Evolutionary conservation across 441 rosid species (phyloP).

Genomic region (Euphorbia celastroides): DNA sequence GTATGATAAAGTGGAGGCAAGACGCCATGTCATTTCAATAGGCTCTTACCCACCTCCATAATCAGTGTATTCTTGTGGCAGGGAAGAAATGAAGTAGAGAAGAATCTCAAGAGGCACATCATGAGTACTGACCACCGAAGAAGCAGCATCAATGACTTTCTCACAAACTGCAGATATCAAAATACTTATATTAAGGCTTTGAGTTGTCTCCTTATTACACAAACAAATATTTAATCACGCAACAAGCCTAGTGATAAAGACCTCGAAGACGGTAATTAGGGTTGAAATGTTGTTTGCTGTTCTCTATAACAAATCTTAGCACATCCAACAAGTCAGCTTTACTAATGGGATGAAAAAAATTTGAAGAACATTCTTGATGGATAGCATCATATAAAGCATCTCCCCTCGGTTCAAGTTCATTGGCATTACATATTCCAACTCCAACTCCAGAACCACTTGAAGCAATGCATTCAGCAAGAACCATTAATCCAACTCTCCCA

Average conservation of each 20-base stretch:
- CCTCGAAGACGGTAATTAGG: slow-evolving; percentile 91
- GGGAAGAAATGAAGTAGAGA: slow-evolving; percentile 64
- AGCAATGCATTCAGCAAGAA: slow-evolving; percentile 73
- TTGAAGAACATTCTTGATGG: slow-evolving; percentile 27
- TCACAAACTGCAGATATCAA: slow-evolving; percentile 48
- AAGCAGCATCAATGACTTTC: slow-evolving; percentile 64
- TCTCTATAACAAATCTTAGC: slow-evolving; percentile 75
- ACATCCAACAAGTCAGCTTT: slow-evolving; percentile 53
- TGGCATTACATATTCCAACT: slow-evolving; percentile 24
- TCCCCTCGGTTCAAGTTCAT: slow-evolving; percentile 26
- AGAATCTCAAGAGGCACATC: slow-evolving; percentile 68
- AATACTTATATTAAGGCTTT: slow-evolving; percentile 11
- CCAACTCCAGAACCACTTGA: slow-evolving; percentile 52
- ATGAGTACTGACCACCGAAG: slow-evolving; percentile 41
- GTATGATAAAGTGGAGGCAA: slow-evolving; percentile 2
- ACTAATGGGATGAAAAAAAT: slow-evolving; percentile 25
- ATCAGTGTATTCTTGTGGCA: slow-evolving; percentile 84
- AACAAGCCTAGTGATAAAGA: slow-evolving; percentile 31
- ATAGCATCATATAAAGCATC: slow-evolving; percentile 27
- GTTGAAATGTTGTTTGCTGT: slow-evolving; percentile 96
- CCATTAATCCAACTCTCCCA: slow-evolving; percentile 93
- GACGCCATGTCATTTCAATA: slow-evolving; percentile 4
- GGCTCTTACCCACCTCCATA: slow-evolving; percentile 79
- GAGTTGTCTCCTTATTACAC: slow-evolving; percentile 9
- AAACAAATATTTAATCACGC: slow-evolving; percentile 20